Conservation (phyloP, 2,329 filamentous ascomycete species). For the Fusarium ramigenum region DNA sequence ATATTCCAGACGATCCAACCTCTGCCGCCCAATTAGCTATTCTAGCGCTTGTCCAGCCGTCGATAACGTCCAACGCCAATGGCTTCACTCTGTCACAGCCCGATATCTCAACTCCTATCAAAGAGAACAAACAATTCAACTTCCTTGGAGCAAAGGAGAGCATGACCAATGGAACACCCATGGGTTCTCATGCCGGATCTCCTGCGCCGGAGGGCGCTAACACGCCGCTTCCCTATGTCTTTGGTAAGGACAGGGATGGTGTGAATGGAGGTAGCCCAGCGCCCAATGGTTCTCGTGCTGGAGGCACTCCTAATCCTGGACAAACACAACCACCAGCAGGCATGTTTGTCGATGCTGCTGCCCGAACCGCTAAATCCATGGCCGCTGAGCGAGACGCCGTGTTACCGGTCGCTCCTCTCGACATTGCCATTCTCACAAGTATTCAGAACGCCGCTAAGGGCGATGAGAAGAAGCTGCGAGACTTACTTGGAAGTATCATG, state of each 20-base stretch:
- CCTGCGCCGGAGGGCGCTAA: conserved; percentile 81
- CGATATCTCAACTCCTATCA: conserved; percentile 67
- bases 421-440: conserved; percentile 87
- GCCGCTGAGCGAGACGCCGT: conserved; percentile 80
- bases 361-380: conserved; percentile 62
- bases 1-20: conserved; percentile 85
- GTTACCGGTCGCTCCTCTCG: conserved; percentile 83
- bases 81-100: conserved; percentile 54
- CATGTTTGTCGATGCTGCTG: conserved; percentile 60
- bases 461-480: conserved; percentile 92
- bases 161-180: conserved; percentile 80
- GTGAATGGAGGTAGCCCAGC: conserved; percentile 62
- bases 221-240: conserved; percentile 72
- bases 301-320: conserved; percentile 54
- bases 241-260: conserved; percentile 55
- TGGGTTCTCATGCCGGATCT: conserved; percentile 86
- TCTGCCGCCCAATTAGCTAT: conserved; percentile 83
- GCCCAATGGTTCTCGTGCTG: conserved; percentile 61
- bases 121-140: conserved; percentile 73
- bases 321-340: conserved; percentile 53
- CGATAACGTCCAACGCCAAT: conserved; percentile 58
- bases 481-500: conserved; percentile 91
- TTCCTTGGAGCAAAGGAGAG: conserved; percentile 70
- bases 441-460: conserved; percentile 87
- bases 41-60: conserved; percentile 68